Percentiles rank a stretch among this genome's conserved stretches.
phyloP scores from a whole-genome alignment of 495 filamentous ascomycete species.

The Penicillium canescens region DNA sequence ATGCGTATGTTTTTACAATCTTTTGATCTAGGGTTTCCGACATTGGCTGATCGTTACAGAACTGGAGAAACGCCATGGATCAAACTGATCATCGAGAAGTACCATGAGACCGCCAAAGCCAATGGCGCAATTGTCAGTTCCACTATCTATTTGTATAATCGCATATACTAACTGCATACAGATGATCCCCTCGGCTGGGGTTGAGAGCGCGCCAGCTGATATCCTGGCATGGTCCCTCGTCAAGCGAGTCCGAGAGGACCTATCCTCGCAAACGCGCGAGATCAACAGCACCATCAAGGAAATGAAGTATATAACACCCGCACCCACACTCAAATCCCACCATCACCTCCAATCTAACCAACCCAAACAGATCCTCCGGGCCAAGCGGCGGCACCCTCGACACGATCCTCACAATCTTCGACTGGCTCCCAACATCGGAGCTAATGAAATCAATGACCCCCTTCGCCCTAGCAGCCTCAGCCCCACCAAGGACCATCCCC shows the following conservation, averaged over 20 bases:
- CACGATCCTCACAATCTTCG: constrained; percentile 64
- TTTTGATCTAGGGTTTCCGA: neutral
- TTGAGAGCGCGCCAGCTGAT: constrained; percentile 87
- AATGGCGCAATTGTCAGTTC: constrained; percentile 69
- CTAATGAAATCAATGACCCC: constrained; percentile 56
- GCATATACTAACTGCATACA: constrained; percentile 29
- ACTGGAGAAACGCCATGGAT: constrained; percentile 89
- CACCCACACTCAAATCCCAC: neutral
- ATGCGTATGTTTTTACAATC: constrained; percentile 49
- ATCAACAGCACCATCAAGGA: constrained; percentile 63
- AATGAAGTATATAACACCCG: constrained; percentile 48
- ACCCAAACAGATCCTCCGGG: constrained; percentile 37
- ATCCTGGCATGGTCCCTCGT: constrained; percentile 72
- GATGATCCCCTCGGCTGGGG: constrained; percentile 82
- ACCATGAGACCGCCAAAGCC: constrained; percentile 69
- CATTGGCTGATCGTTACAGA: constrained; percentile 26
- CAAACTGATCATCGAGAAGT: constrained; percentile 74
- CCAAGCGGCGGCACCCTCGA: constrained; percentile 75
- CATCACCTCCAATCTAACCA: constrained; percentile 8
- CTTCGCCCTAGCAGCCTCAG: constrained; percentile 65
- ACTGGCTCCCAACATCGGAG: constrained; percentile 58
- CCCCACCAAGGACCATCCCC: constrained; percentile 40
- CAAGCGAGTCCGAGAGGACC: constrained; percentile 58
- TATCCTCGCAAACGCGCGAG: constrained; percentile 55
- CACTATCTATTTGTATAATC: neutral